Conservation (phyloP, 2,329 filamentous ascomycete species). For the Alternaria atra region DNA sequence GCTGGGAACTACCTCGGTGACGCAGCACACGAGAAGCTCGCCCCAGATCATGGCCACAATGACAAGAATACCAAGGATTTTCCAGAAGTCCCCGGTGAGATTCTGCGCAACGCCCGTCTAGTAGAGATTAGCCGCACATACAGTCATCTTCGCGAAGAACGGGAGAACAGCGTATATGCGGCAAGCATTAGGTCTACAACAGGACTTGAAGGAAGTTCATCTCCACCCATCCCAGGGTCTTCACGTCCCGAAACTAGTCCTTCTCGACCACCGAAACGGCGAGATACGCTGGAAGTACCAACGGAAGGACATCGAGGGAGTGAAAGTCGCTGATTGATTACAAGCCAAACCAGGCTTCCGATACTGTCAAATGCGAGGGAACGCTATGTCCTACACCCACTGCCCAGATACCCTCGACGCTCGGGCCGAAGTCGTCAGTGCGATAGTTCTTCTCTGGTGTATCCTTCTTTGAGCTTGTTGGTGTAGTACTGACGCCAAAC, state of each 20-base stretch:
- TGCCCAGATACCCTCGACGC: constrained; percentile 41
- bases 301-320: constrained; percentile 24
- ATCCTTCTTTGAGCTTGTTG: constrained; percentile 33
- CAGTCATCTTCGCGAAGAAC: constrained; percentile 51
- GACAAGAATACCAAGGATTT: constrained; percentile 60
- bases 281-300: constrained; percentile 36
- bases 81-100: constrained; percentile 66
- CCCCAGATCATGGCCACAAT: constrained; percentile 59
- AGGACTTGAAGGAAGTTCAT: constrained; percentile 29
- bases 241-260: constrained; percentile 23
- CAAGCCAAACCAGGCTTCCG: constrained; percentile 42
- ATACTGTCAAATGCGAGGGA: constrained; percentile 33
- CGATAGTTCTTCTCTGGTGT: constrained; percentile 42
- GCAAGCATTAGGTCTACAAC: constrained; percentile 44
- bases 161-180: constrained; percentile 51
- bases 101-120: constrained; percentile 55
- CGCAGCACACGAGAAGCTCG: constrained; percentile 55
- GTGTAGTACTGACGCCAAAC: constrained; percentile 35
- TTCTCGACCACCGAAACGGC: constrained; percentile 17
- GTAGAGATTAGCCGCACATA: constrained; percentile 54
- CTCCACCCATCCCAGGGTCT: constrained; percentile 19
- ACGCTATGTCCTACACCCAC: constrained; percentile 40
- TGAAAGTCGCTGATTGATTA: constrained; percentile 21
- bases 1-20: constrained; percentile 60
- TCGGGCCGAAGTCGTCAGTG: constrained; percentile 40